Evolutionary conservation across 1,139 yeast species (phyloP), one percentile per base, ranked within the genome.

Genomic region (Magnusiomyces sp.): DNA sequence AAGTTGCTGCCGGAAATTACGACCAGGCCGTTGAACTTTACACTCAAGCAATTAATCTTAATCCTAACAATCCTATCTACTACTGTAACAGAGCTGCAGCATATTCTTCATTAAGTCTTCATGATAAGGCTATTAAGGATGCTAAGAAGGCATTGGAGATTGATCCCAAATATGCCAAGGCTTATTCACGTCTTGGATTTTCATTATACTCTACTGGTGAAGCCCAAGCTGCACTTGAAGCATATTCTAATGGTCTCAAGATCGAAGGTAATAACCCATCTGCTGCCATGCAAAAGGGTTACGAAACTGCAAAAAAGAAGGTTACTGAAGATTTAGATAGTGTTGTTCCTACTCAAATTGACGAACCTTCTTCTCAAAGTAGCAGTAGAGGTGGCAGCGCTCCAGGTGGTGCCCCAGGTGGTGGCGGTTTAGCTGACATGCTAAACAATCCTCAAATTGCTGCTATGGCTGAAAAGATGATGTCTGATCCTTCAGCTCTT

Each of bases 81-180:
- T 79, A 77, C 56, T 89, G 97, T 36, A 92, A 92, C 72, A 80
- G 99, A 65, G 97, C 99, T 16, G 98, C 99, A 46, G 98, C 98
- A 5, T 81, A 85, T 67, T 86, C 95, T 16, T 87, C 95, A 7
- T 65, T 77, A 43, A 76, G 81, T 54, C 74, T 87, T 55, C 92
- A 86, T 62, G 83, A 79, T 16, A 72, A 77, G 56, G 98, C 99
- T 1, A 79, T 85, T 44, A 72, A 71, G 43, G 99, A 92, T 66
- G 96, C 98, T 33, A 76, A 82, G 62, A 71, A 73, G 53, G 96
- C 98, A 41, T 80, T 88, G 53, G 76, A 77, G 55, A 72, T 83
- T 52, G 89, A 92, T 64, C 84, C 96, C 46, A 62, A 71, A 16
- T 92, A 88, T 62, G 80, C 96, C 43, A 90, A 90, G 72, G 97